Evolutionary conservation across 2,329 filamentous ascomycete genomes (phyloP), one percentile per base, ranked within the genome.

Genomic region (Thelonectria rubi): DNA sequence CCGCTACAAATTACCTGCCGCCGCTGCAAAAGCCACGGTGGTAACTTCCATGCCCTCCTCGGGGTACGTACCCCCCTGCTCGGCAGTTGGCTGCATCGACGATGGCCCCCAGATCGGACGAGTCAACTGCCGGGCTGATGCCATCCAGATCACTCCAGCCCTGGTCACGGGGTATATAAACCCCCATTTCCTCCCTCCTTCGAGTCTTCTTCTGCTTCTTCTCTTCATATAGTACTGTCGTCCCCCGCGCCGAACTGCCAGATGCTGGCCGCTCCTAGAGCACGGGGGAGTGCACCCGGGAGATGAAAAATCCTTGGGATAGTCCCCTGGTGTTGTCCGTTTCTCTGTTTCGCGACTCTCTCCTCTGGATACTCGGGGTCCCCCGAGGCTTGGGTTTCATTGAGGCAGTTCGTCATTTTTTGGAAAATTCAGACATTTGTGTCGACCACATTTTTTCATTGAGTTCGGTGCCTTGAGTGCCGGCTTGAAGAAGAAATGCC

Each of bases 401-500:
- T n/a, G n/a, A n/a, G n/a, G n/a, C n/a, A n/a, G n/a, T n/a, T n/a
- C n/a, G n/a, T n/a, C 7, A 30, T 8, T 30, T 30, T 30, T 30
- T 30, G 26, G 10, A 30, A 30, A 5, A 30, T 50, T 43, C 5
- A 24, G 20, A 53, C 37, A 37, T 30, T 43, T n/a, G 8, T 37
- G 5, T 49, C 26, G 32, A 49, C 10, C 14, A 34, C 24, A 14
- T n/a, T 52, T 53, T 54, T 54, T 54, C 51, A 45, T 54, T 54
- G 39, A 54, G 51, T 43, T 54, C n/a, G 51, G 51, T 26, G 51
- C 43, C 51, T 18, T 37, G 51, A 43, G 51, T 42, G 39, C 51
- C 8, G 51, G 26, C 39, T 54, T 45, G 40, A 54, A 54, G 51
- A 54, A 54, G 51, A 54, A 43, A 45, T 15, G 34, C 11, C 5